Base-by-base conservation (phyloP, 176 grass and related monocot species). In the Musa beccarii region DNA sequence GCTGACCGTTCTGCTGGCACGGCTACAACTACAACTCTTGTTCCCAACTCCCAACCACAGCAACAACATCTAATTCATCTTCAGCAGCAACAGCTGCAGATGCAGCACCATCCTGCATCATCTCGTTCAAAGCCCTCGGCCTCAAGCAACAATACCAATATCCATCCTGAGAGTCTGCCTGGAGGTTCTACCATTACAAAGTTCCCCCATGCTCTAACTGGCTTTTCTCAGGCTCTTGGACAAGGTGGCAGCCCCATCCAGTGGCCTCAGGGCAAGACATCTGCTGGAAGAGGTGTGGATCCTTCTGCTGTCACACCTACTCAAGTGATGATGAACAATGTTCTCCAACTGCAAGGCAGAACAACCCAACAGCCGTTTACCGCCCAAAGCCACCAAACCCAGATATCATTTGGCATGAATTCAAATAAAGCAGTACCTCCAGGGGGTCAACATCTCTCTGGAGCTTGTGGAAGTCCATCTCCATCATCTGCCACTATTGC, bases 101-200 rank as follows among this genome's bases (percentile, higher is more conserved):
- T 80, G 25, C 92, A 89, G 52, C 88, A 88, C 2, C 87, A 89
- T 61, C 84, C 86, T 74, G 28, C 78, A 51, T 90, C 80, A 28
- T 85, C 85, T 82, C 90, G 95, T 8, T 84, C 91, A 14, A 99
- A 92, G 69, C 79, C 86, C 61, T 87, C 87, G 49, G 86, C 84
- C 49, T 82, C 86, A 49, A 91, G 77, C 66, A 80, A 76, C 52
- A 90, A 77, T 80, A n/a, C 84, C 28, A 72, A 80, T 63, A 80
- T 74, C 9, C 87, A 90, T 52, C 56, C 79, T 8, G 86, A 84
- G 23, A 76, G 79, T 65, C 10, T 84, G 14, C 55, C 79, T 43
- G 69, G 68, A 53, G 50, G 55, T 11, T 73, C 79, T 63, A 80
- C 24, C 28, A 72, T 62, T 29, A 10, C 79, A 0, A 86, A 83